Conservation (phyloP, 169 alveolate species). For the Plasmodium coatneyi region DNA sequence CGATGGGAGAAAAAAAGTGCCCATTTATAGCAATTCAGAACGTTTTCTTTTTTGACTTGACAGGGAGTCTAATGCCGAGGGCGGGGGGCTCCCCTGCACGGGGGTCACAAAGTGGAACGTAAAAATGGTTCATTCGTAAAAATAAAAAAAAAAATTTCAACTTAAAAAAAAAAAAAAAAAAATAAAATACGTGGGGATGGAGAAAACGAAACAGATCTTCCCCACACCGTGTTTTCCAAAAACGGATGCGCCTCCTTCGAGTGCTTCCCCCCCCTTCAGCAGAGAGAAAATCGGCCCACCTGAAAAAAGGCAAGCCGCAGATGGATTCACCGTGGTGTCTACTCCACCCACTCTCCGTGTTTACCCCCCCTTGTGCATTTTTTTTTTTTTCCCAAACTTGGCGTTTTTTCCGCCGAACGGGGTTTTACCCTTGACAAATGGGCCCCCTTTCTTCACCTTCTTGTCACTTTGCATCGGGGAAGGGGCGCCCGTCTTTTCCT, state of each 20-base stretch:
- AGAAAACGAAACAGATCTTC: neutral
- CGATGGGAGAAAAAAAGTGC: neutral
- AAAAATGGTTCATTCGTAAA: neutral
- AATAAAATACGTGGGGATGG: neutral
- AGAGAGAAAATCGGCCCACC: neutral
- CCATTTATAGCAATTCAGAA: neutral
- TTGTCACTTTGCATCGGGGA: neutral
- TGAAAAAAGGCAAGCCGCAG: neutral
- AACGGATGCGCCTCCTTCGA: neutral
- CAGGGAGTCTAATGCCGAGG: neutral
- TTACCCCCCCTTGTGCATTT: neutral
- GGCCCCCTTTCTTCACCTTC: constrained; percentile 9
- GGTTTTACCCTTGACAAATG: neutral
- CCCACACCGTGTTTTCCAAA: neutral
- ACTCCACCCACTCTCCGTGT: neutral
- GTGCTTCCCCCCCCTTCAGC: neutral
- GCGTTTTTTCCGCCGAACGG: neutral
- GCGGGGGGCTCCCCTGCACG: too few relatives aligned
- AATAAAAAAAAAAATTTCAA: neutral
- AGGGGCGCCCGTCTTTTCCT: neutral
- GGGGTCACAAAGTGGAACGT: neutral
- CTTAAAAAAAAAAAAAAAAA: neutral
- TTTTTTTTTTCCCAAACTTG: neutral
- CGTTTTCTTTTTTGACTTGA: neutral
- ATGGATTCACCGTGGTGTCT: neutral